Evolutionary conservation across 106 monocot species (phyloP), one percentile per base, ranked within the genome.

Genomic region (Allium cepa): DNA sequence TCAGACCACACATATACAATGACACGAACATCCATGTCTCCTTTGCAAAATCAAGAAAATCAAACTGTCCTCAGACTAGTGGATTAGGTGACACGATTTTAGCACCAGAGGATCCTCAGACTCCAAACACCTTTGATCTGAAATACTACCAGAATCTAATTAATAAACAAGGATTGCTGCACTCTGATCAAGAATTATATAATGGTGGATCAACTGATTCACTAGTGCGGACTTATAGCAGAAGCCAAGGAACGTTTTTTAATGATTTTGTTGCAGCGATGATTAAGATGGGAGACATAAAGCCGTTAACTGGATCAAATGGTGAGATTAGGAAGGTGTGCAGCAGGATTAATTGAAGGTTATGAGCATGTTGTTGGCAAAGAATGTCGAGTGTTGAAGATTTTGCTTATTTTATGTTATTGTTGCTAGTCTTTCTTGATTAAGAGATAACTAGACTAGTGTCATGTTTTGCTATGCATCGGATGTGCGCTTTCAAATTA

Each of bases 261-360:
- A 8, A 8, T 58, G 57, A 71, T 5, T 71, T 71, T 17, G 70
- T 57, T 10, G 8, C 13, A 15, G 57, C 70, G 10, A 71, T 71
- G 60, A 59, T 71, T 15, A 71, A 71, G 58, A 71, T 71, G 70
- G 59, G 59, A 8, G 57, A 59, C 26, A 71, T 71, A 7, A 59
- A 28, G 3, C 70, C 70, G 3, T 60, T 71, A 5, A 71, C 70
- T 9, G 70, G 70, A 7, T 46, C 10, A 15, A 48, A 57, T 5
- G 70, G 70, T 3, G 70, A 71, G 70, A 71, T 71, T 56, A 71
- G 70, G 70, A 59, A 59, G 59, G 56, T n/a, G 22, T 71, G 70
- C 70, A 59, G 70, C 49, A 71, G 17, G 70, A 49, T 60, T 13
- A 71, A 71, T 26, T 26, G 22, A 36, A 13, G 60, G 22, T 36